A percentile compares a stretch with the other conserved stretches of the same genome.
phyloP scores from a whole-genome alignment of 129 eudicot species.

The Helianthus annuus region DNA sequence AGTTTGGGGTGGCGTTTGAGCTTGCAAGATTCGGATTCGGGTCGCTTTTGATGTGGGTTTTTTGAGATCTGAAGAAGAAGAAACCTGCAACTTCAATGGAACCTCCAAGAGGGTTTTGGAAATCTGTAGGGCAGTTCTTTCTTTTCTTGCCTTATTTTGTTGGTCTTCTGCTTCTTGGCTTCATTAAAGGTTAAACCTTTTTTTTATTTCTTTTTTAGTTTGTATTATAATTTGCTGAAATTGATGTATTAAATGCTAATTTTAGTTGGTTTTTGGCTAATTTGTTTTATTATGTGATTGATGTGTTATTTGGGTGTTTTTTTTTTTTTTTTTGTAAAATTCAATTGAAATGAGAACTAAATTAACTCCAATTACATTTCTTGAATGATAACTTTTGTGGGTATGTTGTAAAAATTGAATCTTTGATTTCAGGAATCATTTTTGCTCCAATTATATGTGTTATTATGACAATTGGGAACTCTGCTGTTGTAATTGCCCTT shows the following conservation, averaged over 20 bases:
- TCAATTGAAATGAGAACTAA: neutral
- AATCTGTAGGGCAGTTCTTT: constrained; percentile 60
- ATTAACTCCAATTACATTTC: neutral
- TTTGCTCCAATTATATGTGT: constrained; percentile 73
- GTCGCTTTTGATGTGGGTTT: constrained; percentile 29
- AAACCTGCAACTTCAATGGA: constrained; percentile 52
- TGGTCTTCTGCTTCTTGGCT: constrained; percentile 85
- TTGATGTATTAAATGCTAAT: constrained; percentile 2
- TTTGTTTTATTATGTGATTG: constrained; percentile 23
- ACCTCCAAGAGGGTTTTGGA: constrained; percentile 73
- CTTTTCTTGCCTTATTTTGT: constrained; percentile 83
- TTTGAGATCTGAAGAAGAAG: constrained; percentile 32
- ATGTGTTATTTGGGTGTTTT: constrained; percentile 25
- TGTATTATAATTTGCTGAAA: neutral
- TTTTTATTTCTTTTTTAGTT: neutral
- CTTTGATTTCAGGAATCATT: constrained; percentile 29
- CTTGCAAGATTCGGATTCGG: constrained; percentile 28
- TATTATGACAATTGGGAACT: constrained; percentile 62
- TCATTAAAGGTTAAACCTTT: constrained; percentile 63
- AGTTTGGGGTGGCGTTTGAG: constrained; percentile 3
- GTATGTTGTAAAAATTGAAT: constrained; percentile 16
- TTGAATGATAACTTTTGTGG: neutral
- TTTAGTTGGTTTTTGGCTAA: neutral
- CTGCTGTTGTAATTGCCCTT: constrained; percentile 72
- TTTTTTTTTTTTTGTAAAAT: neutral